These are phyloP conservation scores for Emiliania huxleyi DNA, from an alignment of 78 protist genomes.

Conservation along the genomic window DNA sequence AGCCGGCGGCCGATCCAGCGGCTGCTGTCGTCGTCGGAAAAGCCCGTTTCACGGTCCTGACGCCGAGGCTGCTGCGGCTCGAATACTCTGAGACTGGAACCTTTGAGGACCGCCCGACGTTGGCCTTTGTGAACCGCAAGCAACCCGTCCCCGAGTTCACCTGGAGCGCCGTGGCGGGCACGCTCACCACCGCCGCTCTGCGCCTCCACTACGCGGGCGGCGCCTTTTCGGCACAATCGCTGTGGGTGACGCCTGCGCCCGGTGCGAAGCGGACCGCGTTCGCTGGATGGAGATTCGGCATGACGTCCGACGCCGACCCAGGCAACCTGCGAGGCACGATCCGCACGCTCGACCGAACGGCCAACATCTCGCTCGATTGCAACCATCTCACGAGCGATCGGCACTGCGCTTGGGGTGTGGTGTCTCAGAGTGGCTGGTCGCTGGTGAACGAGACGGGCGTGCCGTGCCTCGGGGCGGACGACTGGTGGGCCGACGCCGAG, in stretches of 20 bases:
- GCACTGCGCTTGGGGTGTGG: slow-evolving; percentile 59
- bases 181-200: neutral
- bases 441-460: slow-evolving; percentile 38
- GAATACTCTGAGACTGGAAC: neutral
- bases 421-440: slow-evolving; percentile 61
- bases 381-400: neutral
- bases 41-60: neutral
- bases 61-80: neutral
- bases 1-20: no score
- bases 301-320: neutral
- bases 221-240: neutral
- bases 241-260: neutral
- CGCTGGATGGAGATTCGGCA: neutral
- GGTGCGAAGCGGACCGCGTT: neutral
- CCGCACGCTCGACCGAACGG: neutral
- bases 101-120: neutral
- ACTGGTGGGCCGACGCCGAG: neutral
- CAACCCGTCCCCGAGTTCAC: neutral
- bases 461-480: neutral
- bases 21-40: neutral
- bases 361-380: neutral
- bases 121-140: neutral
- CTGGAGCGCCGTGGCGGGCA: neutral
- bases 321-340: neutral
- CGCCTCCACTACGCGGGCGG: neutral